Conservation (phyloP, 179 eudicot species). For the Beta corolliflora region DNA sequence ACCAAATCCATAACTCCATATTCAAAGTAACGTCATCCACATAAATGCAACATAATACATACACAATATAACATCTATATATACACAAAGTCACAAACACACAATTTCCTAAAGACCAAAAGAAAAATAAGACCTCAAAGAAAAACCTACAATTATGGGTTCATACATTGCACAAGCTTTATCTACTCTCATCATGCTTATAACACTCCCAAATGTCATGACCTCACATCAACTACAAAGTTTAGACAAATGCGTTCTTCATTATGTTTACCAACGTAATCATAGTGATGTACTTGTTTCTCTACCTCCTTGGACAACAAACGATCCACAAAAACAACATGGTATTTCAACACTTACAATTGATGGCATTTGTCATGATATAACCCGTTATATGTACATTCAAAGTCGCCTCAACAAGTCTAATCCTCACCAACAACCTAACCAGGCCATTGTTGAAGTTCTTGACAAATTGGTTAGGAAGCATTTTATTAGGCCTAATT, state of each 20-base stretch:
- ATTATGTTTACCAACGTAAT: not conserved
- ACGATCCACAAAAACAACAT: not conserved
- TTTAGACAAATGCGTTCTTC: not conserved
- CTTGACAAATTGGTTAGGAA: not conserved
- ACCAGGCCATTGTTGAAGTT: not conserved
- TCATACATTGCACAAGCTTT: not conserved
- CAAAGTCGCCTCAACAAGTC: not conserved
- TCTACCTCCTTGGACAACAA: not conserved
- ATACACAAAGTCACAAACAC: no score
- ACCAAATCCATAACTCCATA: not conserved
- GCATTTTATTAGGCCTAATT: not conserved
- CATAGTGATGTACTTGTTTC: not conserved
- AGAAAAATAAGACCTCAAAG: no score
- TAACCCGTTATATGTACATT: not conserved
- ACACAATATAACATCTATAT: no score
- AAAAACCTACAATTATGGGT: not conserved
- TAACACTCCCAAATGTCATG: not conserved
- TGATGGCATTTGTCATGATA: not conserved
- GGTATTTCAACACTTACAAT: not conserved
- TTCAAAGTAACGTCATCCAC: not conserved
- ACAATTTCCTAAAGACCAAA: not conserved
- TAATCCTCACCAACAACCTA: not conserved
- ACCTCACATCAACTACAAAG: not conserved
- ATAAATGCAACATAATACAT: not conserved
- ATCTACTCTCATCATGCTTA: not conserved